Evolutionary conservation across 345 rosid species (phyloP), one percentile per base, ranked within the genome.

Genomic region (Salix arbutifolia): DNA sequence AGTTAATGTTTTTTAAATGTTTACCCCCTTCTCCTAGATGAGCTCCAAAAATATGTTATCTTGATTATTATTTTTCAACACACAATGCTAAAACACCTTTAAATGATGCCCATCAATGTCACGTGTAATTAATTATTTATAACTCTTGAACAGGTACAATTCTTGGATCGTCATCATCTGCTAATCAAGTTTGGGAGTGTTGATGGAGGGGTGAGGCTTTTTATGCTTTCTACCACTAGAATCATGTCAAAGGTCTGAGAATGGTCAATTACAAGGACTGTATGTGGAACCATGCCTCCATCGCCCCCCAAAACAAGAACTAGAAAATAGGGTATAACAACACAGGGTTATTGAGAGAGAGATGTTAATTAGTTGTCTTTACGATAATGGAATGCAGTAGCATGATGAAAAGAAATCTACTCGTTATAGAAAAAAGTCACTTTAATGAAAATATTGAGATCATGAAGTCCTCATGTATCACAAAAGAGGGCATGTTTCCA

Each of bases 111-210:
- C 56, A 21, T 64, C 35, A 40, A 67, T 18, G 56, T 73, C 68
- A 66, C 13, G 23, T 7, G 5, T n/a, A 65, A 67, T 74, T 21
- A 77, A 58, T 75, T 71, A 68, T 56, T 76, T 79, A 3, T 74
- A 79, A 44, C 65, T 64, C 37, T 71, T 83, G 50, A 44, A 18
- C 88, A 92, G 99, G 98, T 90, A 76, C 99, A 96, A 83, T 93
- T 96, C 84, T 87, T 96, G 92, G 99, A 96, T 82, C 91, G 96
- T 50, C 94, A 90, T 62, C 98, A 96, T 84, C 84, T 96, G 84
- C 88, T 96, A 70, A 87, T 96, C 76, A 96, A 93, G 89, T 88
- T 96, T 83, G 98, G 98, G 61, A 91, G 96, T 69, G 92, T 91
- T 78, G 98, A 96, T 83, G 99, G 90, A 82, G 96, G 88, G 90